Base-by-base conservation (phyloP, 2,329 filamentous ascomycete species). In the Gremmenia infestans region DNA sequence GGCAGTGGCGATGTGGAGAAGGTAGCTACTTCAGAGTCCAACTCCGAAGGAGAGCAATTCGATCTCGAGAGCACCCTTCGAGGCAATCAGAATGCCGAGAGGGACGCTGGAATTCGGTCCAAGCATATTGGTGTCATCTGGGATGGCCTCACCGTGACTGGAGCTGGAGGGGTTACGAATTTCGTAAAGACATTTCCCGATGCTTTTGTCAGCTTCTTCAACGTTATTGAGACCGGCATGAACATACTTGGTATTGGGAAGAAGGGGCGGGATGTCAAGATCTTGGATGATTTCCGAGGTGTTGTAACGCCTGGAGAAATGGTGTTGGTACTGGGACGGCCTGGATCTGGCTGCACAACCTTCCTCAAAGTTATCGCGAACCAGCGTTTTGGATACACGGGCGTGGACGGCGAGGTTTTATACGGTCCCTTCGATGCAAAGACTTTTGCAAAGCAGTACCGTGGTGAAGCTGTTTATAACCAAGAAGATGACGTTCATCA, bases 401-500 rank as follows among this genome's bases (percentile, higher is more conserved):
- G 48, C 9, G 55, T 57, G 14, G 74, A 79, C 1, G 91, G 91
- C 12, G 85, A 94, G 2, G 89, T 95, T 0, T 72, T 80, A 0
- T 95, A 93, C 63, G 89, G 90, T 0, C 86, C 85, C 0, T 91
- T 90, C 68, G 81, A 83, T 4, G 80, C 85, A 15, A 75, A 84
- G 19, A 84, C 87, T 49, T 93, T 95, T 64, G 74, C 74, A 61
- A 81, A 87, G 66, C 76, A 81, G 50, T 95, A 90, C 70, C 81
- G 89, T 32, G 89, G 89, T 50, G 89, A 96, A 73, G 86, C 88
- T 0, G 86, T 93, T 4, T 96, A 95, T 74, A 93, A 91, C 67
- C 85, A 89, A 64, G 89, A 93, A 70, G 90, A 95, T 62, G 91
- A 96, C 64, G 79, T 93, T 22, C 91, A 96, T 64, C 86, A 91